Conservation (phyloP, 441 rosid species). For the Erysimum pusillum region DNA sequence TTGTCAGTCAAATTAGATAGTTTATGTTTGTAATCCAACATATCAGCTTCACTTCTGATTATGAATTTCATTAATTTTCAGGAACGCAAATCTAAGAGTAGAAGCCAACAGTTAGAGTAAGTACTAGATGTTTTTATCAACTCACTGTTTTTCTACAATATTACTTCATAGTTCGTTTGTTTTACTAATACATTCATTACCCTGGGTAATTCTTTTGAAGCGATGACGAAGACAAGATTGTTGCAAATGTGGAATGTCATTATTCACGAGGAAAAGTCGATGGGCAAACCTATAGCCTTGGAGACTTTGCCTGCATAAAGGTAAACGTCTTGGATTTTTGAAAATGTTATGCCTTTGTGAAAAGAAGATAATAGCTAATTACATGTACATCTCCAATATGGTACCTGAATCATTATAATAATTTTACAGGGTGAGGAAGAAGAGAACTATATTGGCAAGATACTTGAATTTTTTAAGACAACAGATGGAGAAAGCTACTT, state of each 20-base stretch:
- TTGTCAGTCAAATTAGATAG: slow-evolving; percentile 3
- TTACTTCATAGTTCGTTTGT: slow-evolving; percentile 30
- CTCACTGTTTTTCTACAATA: slow-evolving; percentile 23
- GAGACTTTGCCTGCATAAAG: slow-evolving; percentile 81
- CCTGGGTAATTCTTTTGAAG: slow-evolving; percentile 44
- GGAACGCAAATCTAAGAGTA: slow-evolving; percentile 56
- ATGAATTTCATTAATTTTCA: slow-evolving; percentile 50
- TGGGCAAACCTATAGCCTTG: slow-evolving; percentile 63
- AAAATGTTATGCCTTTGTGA: slow-evolving; percentile 15
- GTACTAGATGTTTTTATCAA: slow-evolving; percentile 45
- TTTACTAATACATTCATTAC: slow-evolving; percentile 42
- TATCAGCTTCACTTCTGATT: slow-evolving; percentile 47
- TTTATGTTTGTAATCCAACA: slow-evolving; percentile 9
- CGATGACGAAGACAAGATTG: slow-evolving; percentile 83
- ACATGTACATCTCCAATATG: slow-evolving; percentile 26
- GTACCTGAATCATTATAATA: slow-evolving; percentile 35
- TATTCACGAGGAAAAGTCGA: slow-evolving; percentile 73
- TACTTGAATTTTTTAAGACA: slow-evolving; percentile 83
- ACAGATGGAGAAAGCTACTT: slow-evolving; percentile 73
- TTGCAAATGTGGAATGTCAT: slow-evolving; percentile 88
- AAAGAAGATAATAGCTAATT: slow-evolving; percentile 16
- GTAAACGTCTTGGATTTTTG: slow-evolving; percentile 62
- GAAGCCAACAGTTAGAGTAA: slow-evolving; percentile 58
- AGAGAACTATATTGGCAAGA: slow-evolving; percentile 69
- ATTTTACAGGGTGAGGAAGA: slow-evolving; percentile 72